Percentiles rank a stretch among this genome's conserved stretches.
Conservation (phyloP, 163 green algal species). For the Coccomyxa subellipsoidea region DNA sequence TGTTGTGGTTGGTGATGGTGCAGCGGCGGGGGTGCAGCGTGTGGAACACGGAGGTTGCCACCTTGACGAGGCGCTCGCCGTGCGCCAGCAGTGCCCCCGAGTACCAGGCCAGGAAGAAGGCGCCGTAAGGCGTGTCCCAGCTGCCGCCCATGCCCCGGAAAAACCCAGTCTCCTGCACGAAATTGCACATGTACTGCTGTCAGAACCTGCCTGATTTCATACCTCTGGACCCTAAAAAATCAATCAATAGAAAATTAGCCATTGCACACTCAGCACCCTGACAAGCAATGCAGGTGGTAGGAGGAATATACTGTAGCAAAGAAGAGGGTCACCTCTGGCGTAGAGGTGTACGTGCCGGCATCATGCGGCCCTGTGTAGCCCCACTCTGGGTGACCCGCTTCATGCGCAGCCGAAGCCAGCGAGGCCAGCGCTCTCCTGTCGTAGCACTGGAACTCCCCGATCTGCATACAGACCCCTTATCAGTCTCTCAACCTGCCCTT, state of each 20-base stretch:
- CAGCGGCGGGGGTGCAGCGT: conserved; percentile 10
- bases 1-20: conserved; percentile 13
- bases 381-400: conserved; percentile 73
- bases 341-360: conserved; percentile 84
- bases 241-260: background rate
- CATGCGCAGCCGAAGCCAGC: conserved; percentile 56
- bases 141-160: conserved; percentile 76
- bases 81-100: conserved; percentile 77
- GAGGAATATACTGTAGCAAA: too few species aligned
- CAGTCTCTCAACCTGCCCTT: too few species aligned
- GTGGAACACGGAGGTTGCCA: conserved; percentile 36
- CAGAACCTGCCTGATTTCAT: background rate
- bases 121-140: conserved; percentile 79
- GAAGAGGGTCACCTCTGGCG: conserved; percentile 33
- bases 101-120: conserved; percentile 97
- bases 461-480: conserved; percentile 12
- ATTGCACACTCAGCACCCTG: background rate
- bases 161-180: conserved; percentile 81
- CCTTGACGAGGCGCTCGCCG: conserved; percentile 76
- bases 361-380: conserved; percentile 79
- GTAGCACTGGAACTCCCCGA: conserved; percentile 86
- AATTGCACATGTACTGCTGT: background rate
- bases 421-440: conserved; percentile 68
- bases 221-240: background rate
- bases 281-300: background rate